These are phyloP conservation scores for Hymenoscyphus repandus DNA, from an alignment of 2,329 filamentous ascomycete genomes.

Conservation along the genomic window DNA sequence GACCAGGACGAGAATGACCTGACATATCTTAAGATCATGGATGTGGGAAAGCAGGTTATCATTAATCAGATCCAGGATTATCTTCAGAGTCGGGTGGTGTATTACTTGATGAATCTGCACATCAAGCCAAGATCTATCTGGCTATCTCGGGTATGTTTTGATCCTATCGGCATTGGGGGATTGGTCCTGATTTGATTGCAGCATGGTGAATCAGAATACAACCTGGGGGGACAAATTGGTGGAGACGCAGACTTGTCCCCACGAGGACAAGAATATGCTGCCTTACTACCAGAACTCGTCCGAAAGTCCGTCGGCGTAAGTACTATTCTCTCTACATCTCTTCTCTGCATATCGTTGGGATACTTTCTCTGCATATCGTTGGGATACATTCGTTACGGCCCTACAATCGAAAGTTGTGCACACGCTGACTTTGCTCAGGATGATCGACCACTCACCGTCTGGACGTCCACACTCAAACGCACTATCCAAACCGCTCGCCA, in stretches of 20 bases:
- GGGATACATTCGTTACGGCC: background rate
- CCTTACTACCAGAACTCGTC: slow-evolving; percentile 77
- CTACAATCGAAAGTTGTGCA: background rate
- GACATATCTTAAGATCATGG: slow-evolving; percentile 96
- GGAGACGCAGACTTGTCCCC: slow-evolving; percentile 84
- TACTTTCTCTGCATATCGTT: background rate
- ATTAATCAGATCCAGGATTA: slow-evolving; percentile 98
- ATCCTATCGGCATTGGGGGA: background rate
- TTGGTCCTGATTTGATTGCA: slow-evolving; percentile 34
- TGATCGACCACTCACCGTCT: slow-evolving; percentile 58
- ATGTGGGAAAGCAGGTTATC: slow-evolving; percentile 91
- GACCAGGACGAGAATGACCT: slow-evolving; percentile 82
- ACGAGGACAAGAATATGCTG: slow-evolving; percentile 82
- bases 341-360: background rate
- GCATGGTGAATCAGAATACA: slow-evolving; percentile 94
- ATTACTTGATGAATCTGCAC: slow-evolving; percentile 97
- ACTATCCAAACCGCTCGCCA: slow-evolving; percentile 89
- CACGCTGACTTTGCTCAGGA: slow-evolving; percentile 37
- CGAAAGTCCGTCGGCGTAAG: slow-evolving; percentile 79
- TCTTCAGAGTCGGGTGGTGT: slow-evolving; percentile 90
- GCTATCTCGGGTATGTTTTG: slow-evolving; percentile 72
- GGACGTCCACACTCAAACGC: slow-evolving; percentile 72
- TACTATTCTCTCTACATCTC: slow-evolving; percentile 22
- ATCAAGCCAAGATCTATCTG: slow-evolving; percentile 96
- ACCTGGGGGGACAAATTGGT: slow-evolving; percentile 84